Conservation (phyloP, 208 protist genomes). For the Wallacemonas sp. region DNA sequence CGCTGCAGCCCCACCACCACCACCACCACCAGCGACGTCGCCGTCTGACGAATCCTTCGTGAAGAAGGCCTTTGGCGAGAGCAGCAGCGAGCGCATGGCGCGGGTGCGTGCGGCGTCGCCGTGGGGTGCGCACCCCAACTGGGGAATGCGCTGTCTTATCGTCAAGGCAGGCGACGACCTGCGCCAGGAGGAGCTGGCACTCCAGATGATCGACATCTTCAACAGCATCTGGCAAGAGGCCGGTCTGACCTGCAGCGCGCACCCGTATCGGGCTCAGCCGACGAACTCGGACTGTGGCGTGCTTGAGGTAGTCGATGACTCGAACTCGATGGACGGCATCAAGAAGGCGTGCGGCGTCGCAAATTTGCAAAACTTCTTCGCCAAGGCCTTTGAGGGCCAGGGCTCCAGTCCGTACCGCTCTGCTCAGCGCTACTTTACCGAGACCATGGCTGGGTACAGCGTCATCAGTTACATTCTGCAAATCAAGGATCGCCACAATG, state of each 20-base stretch:
- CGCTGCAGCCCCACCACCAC: background rate
- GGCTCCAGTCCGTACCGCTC: slow-evolving; percentile 48
- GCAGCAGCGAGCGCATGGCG: slow-evolving; percentile 36
- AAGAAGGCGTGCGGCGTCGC: slow-evolving; percentile 80
- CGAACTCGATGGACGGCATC: slow-evolving; percentile 89
- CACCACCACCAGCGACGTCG: background rate
- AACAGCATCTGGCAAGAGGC: slow-evolving; percentile 84
- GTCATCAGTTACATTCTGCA: slow-evolving; percentile 94
- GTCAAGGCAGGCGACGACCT: slow-evolving; percentile 94
- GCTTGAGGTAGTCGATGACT: slow-evolving; percentile 88
- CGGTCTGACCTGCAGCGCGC: slow-evolving; percentile 75
- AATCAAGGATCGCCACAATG: slow-evolving; percentile 96
- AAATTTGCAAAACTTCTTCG: slow-evolving; percentile 83
- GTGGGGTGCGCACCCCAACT: slow-evolving; percentile 86
- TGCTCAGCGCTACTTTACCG: slow-evolving; percentile 93
- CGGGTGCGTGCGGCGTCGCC: slow-evolving; percentile 60
- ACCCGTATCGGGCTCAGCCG: slow-evolving; percentile 82
- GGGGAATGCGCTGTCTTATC: slow-evolving; percentile 84
- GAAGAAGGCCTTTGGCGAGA: slow-evolving; percentile 71
- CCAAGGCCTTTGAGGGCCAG: slow-evolving; percentile 66
- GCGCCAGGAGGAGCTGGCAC: slow-evolving; percentile 92
- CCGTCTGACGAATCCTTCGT: slow-evolving; percentile 18
- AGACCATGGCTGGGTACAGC: slow-evolving; percentile 95
- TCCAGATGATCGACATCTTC: slow-evolving; percentile 90
- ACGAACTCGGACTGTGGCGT: slow-evolving; percentile 80